These are phyloP conservation scores for Colletotrichum orbiculare DNA, from an alignment of 2,329 filamentous ascomycete genomes.

Conservation along the genomic window DNA sequence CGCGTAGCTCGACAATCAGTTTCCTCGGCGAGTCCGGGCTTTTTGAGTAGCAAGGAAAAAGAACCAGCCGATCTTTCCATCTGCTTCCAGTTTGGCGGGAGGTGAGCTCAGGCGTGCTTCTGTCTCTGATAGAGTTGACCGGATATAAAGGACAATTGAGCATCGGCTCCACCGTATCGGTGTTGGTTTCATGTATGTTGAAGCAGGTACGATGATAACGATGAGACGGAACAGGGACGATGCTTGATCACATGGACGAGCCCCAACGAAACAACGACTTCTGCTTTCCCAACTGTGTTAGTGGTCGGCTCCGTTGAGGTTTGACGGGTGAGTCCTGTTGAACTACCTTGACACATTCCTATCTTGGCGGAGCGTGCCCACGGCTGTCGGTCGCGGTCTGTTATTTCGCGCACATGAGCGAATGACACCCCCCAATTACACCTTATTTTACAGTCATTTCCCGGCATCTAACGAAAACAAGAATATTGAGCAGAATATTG, in stretches of 20 bases:
- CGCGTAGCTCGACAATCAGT: no score
- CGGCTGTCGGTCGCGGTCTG: background rate
- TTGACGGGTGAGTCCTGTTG: background rate
- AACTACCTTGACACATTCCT: slow-evolving; percentile 8
- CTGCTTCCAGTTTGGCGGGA: background rate
- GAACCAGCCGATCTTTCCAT: background rate
- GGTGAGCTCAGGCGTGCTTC: background rate
- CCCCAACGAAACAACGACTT: background rate
- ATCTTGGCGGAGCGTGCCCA: slow-evolving; percentile 1
- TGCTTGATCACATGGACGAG: background rate
- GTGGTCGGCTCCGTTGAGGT: no score
- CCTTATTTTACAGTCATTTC: no score
- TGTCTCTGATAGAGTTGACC: no score
- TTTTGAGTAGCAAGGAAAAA: slow-evolving; percentile 15
- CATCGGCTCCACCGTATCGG: no score
- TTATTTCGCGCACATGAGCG: no score
- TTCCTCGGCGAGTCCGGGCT: slow-evolving; percentile 13
- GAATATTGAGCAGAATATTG: no score
- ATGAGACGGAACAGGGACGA: background rate
- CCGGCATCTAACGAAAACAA: no score
- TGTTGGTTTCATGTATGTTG: background rate
- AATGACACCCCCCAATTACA: no score
- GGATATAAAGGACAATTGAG: no score
- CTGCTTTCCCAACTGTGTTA: no score
- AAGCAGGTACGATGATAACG: background rate